These are phyloP conservation scores for Zygosaccharomyces pseudobailii DNA, from an alignment of 1,139 yeast species.

Conservation along the genomic window DNA sequence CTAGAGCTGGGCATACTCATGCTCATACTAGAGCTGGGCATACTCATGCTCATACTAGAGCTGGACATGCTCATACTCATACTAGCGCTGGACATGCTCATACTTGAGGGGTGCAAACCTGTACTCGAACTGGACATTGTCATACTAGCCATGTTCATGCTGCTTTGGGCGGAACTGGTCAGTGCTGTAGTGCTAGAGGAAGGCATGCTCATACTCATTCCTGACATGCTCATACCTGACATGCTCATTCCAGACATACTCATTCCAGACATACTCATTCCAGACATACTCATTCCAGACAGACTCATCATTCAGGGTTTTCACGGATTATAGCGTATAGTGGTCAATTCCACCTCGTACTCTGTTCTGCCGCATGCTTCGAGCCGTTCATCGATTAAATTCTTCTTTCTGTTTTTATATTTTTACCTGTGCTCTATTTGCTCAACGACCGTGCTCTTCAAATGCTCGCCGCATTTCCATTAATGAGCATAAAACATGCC, in stretches of 20 bases:
- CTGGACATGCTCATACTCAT: slow-evolving; percentile 10
- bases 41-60: slow-evolving; percentile 7
- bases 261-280: slow-evolving; percentile 5
- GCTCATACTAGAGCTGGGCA: slow-evolving; percentile 13
- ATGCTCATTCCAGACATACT: slow-evolving; percentile 4
- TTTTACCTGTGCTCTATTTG: slow-evolving; percentile 1
- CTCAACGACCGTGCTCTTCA: neutral
- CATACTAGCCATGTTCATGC: neutral
- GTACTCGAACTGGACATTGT: slow-evolving; percentile 9
- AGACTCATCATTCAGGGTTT: neutral
- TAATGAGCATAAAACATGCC: slow-evolving; percentile 1
- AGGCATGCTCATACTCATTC: slow-evolving; percentile 9
- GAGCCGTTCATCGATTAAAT: neutral
- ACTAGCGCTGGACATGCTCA: slow-evolving; percentile 15
- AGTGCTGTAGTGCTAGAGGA: slow-evolving; percentile 2
- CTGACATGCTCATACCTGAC: slow-evolving; percentile 6
- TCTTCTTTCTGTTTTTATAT: neutral
- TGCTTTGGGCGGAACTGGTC: neutral
- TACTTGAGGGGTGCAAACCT: neutral
- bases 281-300: slow-evolving; percentile 6
- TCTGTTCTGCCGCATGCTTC: no score
- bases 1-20: slow-evolving; percentile 15
- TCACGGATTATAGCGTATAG: no score
- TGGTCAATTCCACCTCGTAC: neutral
- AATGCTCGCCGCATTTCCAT: neutral